Evolutionary conservation across 2,329 filamentous ascomycete species (phyloP).

Genomic region (Capronia coronata): DNA sequence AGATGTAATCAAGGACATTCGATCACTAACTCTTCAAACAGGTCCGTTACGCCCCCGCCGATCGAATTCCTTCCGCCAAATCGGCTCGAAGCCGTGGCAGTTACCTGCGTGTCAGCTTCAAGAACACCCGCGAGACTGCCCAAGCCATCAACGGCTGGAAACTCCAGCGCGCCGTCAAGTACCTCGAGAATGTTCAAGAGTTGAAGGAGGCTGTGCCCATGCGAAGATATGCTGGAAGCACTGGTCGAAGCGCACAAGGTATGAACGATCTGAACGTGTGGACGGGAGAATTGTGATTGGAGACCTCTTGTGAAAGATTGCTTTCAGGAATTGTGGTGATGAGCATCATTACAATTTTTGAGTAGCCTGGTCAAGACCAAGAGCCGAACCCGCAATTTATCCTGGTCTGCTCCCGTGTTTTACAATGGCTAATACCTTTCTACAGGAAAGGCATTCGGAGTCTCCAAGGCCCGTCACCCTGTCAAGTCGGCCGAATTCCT

Average conservation of each 20-base stretch:
- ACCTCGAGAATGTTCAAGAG: slow-evolving; percentile 96
- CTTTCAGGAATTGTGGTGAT: neutral
- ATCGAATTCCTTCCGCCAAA: slow-evolving; percentile 75
- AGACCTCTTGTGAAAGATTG: neutral
- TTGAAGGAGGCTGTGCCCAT: slow-evolving; percentile 98
- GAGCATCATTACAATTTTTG: neutral
- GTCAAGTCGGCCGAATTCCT: slow-evolving; percentile 99
- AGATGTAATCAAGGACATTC: neutral
- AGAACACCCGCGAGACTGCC: slow-evolving; percentile 99
- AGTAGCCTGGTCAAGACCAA: neutral
- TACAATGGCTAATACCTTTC: neutral
- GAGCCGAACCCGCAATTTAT: neutral
- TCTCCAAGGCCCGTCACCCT: slow-evolving; percentile 96
- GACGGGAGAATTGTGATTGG: slow-evolving; percentile 13
- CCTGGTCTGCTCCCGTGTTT: neutral
- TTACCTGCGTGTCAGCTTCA: slow-evolving; percentile 99
- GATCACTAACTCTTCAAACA: slow-evolving; percentile 34
- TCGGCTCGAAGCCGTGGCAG: slow-evolving; percentile 96
- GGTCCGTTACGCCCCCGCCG: slow-evolving; percentile 92
- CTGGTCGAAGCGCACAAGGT: slow-evolving; percentile 96
- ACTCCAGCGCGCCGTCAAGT: slow-evolving; percentile 85
- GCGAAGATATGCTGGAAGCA: slow-evolving; percentile 94
- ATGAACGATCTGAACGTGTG: slow-evolving; percentile 45
- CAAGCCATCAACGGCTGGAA: slow-evolving; percentile 99
- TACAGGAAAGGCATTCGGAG: slow-evolving; percentile 96